Evolutionary conservation across 139 green algal species (phyloP).

Genomic region (Astrephomene gubernaculifera): DNA sequence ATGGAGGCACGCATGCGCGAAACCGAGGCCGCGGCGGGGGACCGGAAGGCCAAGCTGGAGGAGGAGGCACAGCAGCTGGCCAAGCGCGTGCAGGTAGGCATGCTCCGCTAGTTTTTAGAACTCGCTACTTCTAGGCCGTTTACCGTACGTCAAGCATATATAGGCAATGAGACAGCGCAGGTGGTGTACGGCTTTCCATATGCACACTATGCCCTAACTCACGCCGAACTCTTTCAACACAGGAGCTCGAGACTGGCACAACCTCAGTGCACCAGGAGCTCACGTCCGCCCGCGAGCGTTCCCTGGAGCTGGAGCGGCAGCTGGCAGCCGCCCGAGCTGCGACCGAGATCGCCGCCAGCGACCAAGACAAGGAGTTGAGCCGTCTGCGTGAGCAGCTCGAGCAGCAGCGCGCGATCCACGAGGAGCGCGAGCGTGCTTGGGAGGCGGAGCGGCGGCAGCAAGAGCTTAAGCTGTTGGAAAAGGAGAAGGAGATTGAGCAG

Average conservation of each 20-base stretch:
- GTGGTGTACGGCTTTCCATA: neutral
- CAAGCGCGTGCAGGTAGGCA: neutral
- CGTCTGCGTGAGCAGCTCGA: neutral
- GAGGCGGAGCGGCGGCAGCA: neutral
- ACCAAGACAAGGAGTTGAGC: neutral
- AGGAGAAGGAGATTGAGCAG: neutral
- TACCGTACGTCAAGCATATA: neutral
- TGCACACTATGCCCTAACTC: neutral
- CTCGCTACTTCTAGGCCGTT: neutral
- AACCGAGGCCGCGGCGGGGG: neutral
- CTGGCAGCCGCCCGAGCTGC: neutral
- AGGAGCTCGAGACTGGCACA: constrained; percentile 10
- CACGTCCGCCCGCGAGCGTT: neutral
- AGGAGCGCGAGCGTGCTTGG: neutral
- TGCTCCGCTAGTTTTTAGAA: neutral
- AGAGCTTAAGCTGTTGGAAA: neutral
- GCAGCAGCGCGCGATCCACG: neutral
- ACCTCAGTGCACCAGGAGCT: neutral
- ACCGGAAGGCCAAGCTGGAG: neutral
- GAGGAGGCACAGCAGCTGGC: neutral
- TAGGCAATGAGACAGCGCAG: neutral
- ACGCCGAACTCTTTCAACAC: neutral
- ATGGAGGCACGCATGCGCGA: neutral
- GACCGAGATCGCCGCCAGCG: no score
- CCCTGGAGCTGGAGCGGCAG: constrained; percentile 3